These are phyloP conservation scores for Neofusicoccum parvum DNA, from an alignment of 2,329 filamentous ascomycete genomes.

Conservation along the genomic window DNA sequence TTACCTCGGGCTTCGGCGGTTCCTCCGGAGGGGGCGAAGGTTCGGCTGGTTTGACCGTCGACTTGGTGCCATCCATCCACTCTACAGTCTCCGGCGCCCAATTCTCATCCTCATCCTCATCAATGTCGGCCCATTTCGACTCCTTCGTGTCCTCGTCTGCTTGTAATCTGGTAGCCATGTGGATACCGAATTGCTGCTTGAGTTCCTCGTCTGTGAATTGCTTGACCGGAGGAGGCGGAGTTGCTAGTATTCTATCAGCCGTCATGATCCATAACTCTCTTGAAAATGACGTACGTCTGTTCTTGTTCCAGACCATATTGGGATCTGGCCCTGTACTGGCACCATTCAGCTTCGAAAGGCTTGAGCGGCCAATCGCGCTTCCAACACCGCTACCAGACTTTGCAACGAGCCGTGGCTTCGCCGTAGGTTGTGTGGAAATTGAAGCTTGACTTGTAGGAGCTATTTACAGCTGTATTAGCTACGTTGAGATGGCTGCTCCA, in stretches of 20 bases:
- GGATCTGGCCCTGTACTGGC: slow-evolving; percentile 66
- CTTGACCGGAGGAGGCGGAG: slow-evolving; percentile 70
- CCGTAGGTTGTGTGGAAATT: slow-evolving; percentile 53
- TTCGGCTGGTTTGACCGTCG: slow-evolving; percentile 65
- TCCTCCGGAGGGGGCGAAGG: slow-evolving; percentile 38
- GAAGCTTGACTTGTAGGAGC: slow-evolving; percentile 36
- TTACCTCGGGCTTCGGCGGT: slow-evolving; percentile 12
- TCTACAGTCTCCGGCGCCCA: slow-evolving; percentile 84
- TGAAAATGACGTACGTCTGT: slow-evolving; percentile 64
- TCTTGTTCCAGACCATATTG: slow-evolving; percentile 85
- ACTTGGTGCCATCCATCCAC: slow-evolving; percentile 87
- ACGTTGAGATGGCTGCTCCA: background rate
- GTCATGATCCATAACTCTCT: background rate
- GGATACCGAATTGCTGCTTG: slow-evolving; percentile 80
- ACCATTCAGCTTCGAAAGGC: slow-evolving; percentile 60
- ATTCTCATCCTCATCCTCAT: slow-evolving; percentile 78
- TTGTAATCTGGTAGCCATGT: slow-evolving; percentile 77
- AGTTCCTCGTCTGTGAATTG: slow-evolving; percentile 86
- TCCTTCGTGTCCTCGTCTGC: slow-evolving; percentile 73
- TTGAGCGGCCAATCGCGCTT: slow-evolving; percentile 55
- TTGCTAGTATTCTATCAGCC: slow-evolving; percentile 46
- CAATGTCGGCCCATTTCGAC: slow-evolving; percentile 86
- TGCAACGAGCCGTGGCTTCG: slow-evolving; percentile 72
- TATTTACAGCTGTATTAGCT: slow-evolving; percentile 37
- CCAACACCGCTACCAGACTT: slow-evolving; percentile 68